Percentiles rank a stretch among this genome's conserved stretches.
Conservation (phyloP, 1,284 basidiomycete species). For the Schizophyllum amplum region DNA sequence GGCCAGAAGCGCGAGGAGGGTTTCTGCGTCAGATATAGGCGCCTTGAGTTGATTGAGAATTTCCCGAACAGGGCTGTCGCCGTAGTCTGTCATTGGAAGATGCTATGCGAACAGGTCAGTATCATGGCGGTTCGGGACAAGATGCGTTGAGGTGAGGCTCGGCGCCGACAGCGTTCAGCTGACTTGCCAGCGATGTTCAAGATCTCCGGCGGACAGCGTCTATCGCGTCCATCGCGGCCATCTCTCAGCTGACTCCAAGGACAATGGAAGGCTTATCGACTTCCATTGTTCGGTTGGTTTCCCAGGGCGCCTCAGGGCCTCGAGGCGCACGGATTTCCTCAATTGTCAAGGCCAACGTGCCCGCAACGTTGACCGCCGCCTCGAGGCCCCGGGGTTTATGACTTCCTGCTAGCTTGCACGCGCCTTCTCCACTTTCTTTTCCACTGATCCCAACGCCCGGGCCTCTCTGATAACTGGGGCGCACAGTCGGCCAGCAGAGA, state of each 20-base stretch:
- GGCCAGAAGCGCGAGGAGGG: slow-evolving; percentile 46
- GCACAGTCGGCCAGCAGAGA: background rate
- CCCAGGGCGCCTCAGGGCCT: background rate
- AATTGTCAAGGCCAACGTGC: background rate
- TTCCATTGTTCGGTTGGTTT: background rate
- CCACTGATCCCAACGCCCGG: background rate
- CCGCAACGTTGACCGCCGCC: background rate
- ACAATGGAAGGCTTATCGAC: background rate
- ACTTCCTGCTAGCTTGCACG: background rate
- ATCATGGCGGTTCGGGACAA: background rate
- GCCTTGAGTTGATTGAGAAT: slow-evolving; percentile 42
- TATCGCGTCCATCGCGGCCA: too few relatives aligned
- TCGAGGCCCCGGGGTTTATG: background rate
- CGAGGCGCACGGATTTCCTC: background rate
- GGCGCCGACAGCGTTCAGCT: background rate
- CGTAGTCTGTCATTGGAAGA: background rate
- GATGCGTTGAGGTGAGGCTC: background rate
- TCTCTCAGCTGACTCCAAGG: background rate
- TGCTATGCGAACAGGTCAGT: background rate
- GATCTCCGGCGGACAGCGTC: too few relatives aligned
- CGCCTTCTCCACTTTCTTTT: background rate
- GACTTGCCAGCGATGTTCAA: background rate
- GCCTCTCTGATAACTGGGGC: background rate
- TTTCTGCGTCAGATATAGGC: slow-evolving; percentile 40
- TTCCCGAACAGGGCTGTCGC: slow-evolving; percentile 16